A percentile compares a stretch with the other conserved stretches of the same genome.
Evolutionary conservation across 345 rosid species (phyloP).

Genomic region (Pelargonium nanum): DNA sequence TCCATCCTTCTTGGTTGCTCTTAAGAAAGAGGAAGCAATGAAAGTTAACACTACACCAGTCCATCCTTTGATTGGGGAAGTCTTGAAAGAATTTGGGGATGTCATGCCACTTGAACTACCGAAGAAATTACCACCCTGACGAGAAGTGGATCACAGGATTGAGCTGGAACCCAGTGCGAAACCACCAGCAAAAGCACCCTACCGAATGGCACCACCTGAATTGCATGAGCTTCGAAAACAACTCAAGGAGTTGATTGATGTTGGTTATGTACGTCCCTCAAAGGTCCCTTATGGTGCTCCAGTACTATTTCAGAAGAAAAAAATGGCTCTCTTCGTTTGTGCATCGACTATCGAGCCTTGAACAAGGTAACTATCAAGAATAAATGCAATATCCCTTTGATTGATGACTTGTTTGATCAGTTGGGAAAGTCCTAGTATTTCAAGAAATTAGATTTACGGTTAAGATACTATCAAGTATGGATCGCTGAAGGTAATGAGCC

Average conservation of each 20-base stretch:
- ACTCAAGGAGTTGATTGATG: neutral
- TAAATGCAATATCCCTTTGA: neutral
- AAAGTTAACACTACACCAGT: too few relatives aligned
- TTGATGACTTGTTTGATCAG: slow-evolving; percentile 1
- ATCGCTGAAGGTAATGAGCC: slow-evolving; percentile 7
- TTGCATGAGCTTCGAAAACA: neutral
- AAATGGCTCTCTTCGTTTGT: neutral
- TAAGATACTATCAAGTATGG: slow-evolving; percentile 7
- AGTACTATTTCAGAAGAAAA: neutral
- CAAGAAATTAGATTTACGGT: slow-evolving; percentile 1
- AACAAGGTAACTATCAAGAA: slow-evolving; percentile 13
- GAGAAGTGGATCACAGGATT: neutral
- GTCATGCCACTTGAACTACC: neutral
- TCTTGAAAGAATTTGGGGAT: too few relatives aligned
- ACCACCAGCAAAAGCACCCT: neutral
- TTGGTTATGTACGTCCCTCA: neutral
- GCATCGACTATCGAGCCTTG: slow-evolving; percentile 1
- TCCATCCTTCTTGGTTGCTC: too few relatives aligned
- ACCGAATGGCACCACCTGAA: neutral
- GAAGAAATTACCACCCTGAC: neutral
- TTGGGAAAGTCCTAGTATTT: neutral
- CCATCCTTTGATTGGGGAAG: too few relatives aligned
- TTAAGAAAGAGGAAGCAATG: too few relatives aligned
- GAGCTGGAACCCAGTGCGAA: neutral
- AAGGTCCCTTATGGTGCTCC: neutral